Evolutionary conservation across 306 rosid genomes (phyloP), one percentile per base, ranked within the genome.

Genomic region (Begonia loranthoides): DNA sequence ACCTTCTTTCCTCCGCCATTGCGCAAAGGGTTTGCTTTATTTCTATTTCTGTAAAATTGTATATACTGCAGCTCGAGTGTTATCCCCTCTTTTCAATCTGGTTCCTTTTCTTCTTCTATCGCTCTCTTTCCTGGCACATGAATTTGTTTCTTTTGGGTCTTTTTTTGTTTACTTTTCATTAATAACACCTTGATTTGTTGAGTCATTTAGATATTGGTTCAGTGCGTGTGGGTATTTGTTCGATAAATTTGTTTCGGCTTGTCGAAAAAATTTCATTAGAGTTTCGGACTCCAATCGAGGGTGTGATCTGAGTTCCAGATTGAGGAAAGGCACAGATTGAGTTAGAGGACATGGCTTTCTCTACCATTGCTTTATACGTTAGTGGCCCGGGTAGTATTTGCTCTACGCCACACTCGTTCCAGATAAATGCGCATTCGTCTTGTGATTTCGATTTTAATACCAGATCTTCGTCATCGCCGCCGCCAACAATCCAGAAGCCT

Each of bases 341-440:
- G 22, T 38, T 21, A 48, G 19, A 70, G 17, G 63, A 61, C 66
- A 83, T 92, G 96, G 76, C 75, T 62, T 94, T 86, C 21, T 82
- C 99, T 8, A 79, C 94, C 4, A 86, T 86, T 49, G 92, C 94
- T 36, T 69, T 90, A 8, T 86, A 86, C 77, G 88, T 86, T 17
- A 87, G 94, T 50, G 83, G 94, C 49, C 82, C 95, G 17, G 69
- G 94, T 66, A 76, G 78, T 58, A 80, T 85, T 50, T 78, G 94
- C 72, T 90, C 97, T 13, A 38, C 94, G 34, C 61, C 95, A 28
- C 76, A 81, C 51, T 74, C 85, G 1, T 84, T 80, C 72, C 93
- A 82, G 68, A 73, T 79, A 57, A 87, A 77, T 55, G 74, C 75
- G 3, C 88, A 84, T 28, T 66, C 79, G 16, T 49, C 87, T 5